Base-by-base conservation (phyloP, 1,139 yeast genomes). In the Yamadazyma atmosphaerica region DNA sequence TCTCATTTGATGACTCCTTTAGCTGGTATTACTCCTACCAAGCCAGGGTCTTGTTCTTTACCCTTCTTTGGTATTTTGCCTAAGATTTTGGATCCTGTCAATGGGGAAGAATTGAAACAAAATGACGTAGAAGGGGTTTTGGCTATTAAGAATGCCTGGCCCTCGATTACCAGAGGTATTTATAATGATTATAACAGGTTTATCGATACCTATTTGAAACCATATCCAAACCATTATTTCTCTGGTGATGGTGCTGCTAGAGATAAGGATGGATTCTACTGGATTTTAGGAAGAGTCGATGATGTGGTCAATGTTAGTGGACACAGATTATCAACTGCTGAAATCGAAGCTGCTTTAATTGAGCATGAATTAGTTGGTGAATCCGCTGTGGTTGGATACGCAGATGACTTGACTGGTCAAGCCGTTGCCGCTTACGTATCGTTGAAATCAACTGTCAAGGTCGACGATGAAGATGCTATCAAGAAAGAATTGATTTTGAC, bases 241-340 rank as follows among this genome's bases (percentile, higher is more conserved):
- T 77, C 87, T 2, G 92, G 92, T 49, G 92, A 84, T 59, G 90
- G 90, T 63, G 89, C 88, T 29, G 89, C 88, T 11, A 76, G 89
- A 55, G 92, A 84, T 58, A 64, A 67, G 40, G 89, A 84, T 55
- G 90, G 90, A 2, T 83, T 78, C 65, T 82, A 69, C 65, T 84
- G 90, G 90, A 83, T 84, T 49, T 68, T 82, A 57, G 92, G 92
- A 49, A 74, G 92, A 63, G 90, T 83, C 41, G 92, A 84, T 56
- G 92, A 84, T 59, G 92, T 84, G 39, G 90, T 84, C 38, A 84
- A 84, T 54, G 90, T 84, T 26, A 81, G 87, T 32, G 92, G 90
- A 35, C 92, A 84, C 63, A 69, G 92, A 58, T 71, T 84, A 52
- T 83, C 89, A 9, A 84, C 92, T 27, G 90, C 92, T 10, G 92